Evolutionary conservation across 305 asterid species (phyloP), one percentile per base, ranked within the genome.

Genomic region (Plantago lanceolata): DNA sequence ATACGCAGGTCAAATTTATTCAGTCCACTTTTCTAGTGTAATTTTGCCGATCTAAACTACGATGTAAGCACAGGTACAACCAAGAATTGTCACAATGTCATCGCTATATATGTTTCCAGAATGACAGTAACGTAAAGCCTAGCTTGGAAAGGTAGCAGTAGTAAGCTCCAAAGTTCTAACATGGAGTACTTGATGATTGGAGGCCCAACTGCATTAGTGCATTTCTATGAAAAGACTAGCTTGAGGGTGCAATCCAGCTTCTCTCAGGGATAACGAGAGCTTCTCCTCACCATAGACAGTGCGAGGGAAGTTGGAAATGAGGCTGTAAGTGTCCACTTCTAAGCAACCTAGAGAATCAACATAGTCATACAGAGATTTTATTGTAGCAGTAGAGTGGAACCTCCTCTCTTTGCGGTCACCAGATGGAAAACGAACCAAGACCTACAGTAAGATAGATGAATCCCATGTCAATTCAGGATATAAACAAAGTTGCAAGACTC

Each of bases 341-440:
- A 93, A 74, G 82, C 81, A 77, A 48, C 96, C 99, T 81, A 89
- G 68, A 3, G 96, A 87, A 76, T 93, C 97, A 16, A 85, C 92
- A 54, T 85, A 93, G 83, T 85, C 99, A 33, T 93, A 89, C 35
- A 89, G 75, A 60, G 90, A 69, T 72, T 83, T 86, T 67, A 89
- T 66, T 0, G 80, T 82, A 45, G 81, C 61, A 29, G 81, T 81
- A 20, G 78, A 82, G 24, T 77, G 79, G 65, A 93, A 93, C 79
- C 95, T 87, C 78, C 99, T 85, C 59, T 68, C 96, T 73, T 83
- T 90, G 66, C 99, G 95, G 63, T 81, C 97, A 47, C 99, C 99
- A 8, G 84, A 78, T 18, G 99, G 97, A 71, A 93, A 85, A 21
- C 99, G 89, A 37, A 93, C 85, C 88, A 87, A 76, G 54, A 93